Conservation (phyloP, 495 filamentous ascomycete genomes). For the Neurospora terricola region DNA sequence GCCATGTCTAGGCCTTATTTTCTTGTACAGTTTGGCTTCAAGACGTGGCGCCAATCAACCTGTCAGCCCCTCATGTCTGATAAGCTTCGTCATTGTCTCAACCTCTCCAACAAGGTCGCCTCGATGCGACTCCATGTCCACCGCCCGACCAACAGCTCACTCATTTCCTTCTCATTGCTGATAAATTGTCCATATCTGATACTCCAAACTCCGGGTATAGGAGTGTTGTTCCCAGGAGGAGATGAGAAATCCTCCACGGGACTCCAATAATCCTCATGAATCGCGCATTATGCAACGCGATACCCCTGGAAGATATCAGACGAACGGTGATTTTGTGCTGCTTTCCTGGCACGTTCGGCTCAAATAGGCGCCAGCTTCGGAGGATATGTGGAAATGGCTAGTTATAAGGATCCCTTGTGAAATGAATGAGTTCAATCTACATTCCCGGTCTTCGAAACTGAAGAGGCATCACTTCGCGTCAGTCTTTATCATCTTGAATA, state of each 20-base stretch:
- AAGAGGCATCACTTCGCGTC: background rate
- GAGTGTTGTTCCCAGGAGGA: background rate
- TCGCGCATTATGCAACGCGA: background rate
- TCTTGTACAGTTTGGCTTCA: background rate
- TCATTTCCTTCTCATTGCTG: background rate
- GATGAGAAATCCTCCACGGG: background rate
- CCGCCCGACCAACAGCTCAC: background rate
- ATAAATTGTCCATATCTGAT: background rate
- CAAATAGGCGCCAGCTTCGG: background rate
- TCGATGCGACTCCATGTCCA: background rate
- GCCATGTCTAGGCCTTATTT: background rate
- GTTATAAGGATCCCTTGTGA: background rate
- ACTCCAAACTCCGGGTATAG: background rate
- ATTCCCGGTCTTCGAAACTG: background rate
- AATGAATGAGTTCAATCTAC: background rate
- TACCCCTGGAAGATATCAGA: background rate
- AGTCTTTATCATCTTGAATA: background rate
- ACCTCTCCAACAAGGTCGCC: background rate
- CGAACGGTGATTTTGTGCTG: background rate
- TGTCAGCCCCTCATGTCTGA: conserved; percentile 4
- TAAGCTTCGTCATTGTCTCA: conserved; percentile 20
- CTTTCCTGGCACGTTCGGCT: background rate
- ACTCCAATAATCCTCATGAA: background rate
- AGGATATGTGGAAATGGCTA: background rate
- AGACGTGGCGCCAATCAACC: conserved; percentile 12